A percentile compares a stretch with the other conserved stretches of the same genome.
Conservation (phyloP, 306 rosid genomes). For the Ammopiptanthus mongolicus region DNA sequence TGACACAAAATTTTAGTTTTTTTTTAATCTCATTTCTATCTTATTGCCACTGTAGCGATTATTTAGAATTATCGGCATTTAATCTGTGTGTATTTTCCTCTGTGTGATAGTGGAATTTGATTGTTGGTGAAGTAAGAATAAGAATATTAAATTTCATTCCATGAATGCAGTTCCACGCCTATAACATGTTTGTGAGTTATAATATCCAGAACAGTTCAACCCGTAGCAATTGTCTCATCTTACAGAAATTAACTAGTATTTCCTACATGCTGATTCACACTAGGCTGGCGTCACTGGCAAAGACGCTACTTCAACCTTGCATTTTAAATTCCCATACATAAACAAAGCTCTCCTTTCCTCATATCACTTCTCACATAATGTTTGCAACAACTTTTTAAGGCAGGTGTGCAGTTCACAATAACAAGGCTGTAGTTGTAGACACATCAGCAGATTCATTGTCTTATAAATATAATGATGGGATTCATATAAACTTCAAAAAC, state of each 20-base stretch:
- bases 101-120: background rate
- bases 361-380: background rate
- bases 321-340: background rate
- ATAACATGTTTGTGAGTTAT: too few relatives aligned
- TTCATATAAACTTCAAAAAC: background rate
- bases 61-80: background rate
- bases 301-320: background rate
- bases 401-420: background rate
- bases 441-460: background rate
- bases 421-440: background rate
- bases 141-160: background rate
- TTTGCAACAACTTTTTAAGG: background rate
- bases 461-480: slow-evolving; percentile 1
- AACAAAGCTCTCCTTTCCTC: background rate
- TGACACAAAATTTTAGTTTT: background rate
- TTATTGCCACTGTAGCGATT: background rate
- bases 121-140: slow-evolving; percentile 4
- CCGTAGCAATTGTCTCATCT: background rate
- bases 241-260: background rate
- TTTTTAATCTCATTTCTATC: background rate
- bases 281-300: background rate
- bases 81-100: background rate
- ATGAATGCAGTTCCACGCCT: background rate
- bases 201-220: too few relatives aligned
- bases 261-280: background rate